Base-by-base conservation (phyloP, 345 rosid species). In the Noccaea caerulescens region DNA sequence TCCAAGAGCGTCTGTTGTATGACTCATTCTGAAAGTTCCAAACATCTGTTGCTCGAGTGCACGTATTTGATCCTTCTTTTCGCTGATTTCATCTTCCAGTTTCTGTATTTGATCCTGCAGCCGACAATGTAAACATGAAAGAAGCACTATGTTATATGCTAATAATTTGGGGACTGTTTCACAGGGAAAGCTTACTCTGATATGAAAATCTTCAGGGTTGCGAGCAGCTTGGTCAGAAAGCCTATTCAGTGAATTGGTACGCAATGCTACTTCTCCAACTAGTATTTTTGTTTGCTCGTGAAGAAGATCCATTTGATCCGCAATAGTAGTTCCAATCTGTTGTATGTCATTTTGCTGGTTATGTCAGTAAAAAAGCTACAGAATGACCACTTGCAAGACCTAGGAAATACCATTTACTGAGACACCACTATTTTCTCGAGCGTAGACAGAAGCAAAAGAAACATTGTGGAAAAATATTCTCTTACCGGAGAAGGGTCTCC, bases 221-320 rank as follows among this genome's bases (percentile, higher is more conserved):
- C 84, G 83, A 53, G 63, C 83, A 16, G 97, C 85, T 82, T 92
- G 98, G 63, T 90, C 99, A 38, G 88, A 81, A 69, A 95, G 82
- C 73, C 98, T 91, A 79, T 88, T 92, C 68, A 92, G 79, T 57
- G 97, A 89, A 80, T 92, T 92, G 33, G 92, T 87, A 75, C 93
- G 77, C 63, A 95, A 85, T 41, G 97, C 99, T 72, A 95, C 87
- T 84, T 95, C 99, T 76, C 86, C 99, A 27, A 97, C 94, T 75
- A 92, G 92, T 88, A 90, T 88, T 79, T 95, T 95, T 41, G 88
- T 96, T 80, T 95, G 98, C 86, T 92, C 98, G 50, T 85, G 96
- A 57, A 92, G 90, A 79, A 95, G 96, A 67, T 95, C 99, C 90
- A 87, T 90, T 88, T 95, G 91, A 82, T 95, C 97, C 70, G 86